Base-by-base conservation (phyloP, 371 early-diverging fungal genomes). In the Dichotomocladium elegans region DNA sequence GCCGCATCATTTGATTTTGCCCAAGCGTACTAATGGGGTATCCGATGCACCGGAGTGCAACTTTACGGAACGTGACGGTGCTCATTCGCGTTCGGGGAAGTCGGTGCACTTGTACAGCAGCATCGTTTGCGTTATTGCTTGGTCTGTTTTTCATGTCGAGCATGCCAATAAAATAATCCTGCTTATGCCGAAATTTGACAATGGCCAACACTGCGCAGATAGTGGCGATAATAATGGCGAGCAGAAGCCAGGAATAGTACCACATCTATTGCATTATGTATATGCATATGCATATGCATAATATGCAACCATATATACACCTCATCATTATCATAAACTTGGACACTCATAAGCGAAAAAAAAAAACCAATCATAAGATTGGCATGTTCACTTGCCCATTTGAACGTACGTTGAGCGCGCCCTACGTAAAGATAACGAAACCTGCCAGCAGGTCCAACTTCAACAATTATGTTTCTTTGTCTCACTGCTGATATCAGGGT, bases 331-430 rank as follows among this genome's bases (percentile, higher is more conserved):
- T n/a, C n/a, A n/a, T n/a, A n/a, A n/a, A n/a, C n/a, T n/a, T n/a
- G n/a, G n/a, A n/a, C n/a, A n/a, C n/a, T n/a, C n/a, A n/a, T n/a
- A n/a, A n/a, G n/a, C n/a, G n/a, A n/a, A n/a, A n/a, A n/a, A n/a
- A n/a, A n/a, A n/a, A n/a, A n/a, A n/a, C n/a, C n/a, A n/a, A n/a
- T n/a, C n/a, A n/a, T n/a, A n/a, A n/a, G n/a, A n/a, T n/a, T n/a
- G n/a, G n/a, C n/a, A n/a, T n/a, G n/a, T n/a, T n/a, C n/a, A 25
- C 47, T 22, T 64, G 62, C 69, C 69, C 69, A 69, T 26, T 61
- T 64, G 30, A 69, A 65, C 9, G 52, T 15, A 6, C 51, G 54
- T 9, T 22, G 26, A 34, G 51, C 47, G 17, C 63, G 47, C 15
- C 65, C 60, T 8, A 57, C 46, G 50, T 59, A 65, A 24, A 57